Base-by-base conservation (phyloP, 208 protist species). In the Kentomonas sorsogonicus region DNA sequence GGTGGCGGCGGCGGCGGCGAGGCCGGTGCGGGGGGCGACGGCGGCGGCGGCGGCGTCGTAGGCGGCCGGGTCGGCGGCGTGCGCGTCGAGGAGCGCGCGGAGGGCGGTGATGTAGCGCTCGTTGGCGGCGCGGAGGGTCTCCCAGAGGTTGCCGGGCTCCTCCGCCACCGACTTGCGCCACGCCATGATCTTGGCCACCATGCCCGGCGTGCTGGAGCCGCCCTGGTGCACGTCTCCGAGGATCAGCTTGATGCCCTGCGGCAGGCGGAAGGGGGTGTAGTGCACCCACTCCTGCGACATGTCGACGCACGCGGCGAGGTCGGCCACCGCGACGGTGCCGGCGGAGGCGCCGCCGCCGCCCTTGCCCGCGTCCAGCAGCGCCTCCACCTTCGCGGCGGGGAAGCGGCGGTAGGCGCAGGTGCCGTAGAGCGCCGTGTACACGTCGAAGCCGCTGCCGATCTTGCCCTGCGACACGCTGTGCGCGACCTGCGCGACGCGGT, bases 401-500 rank as follows among this genome's bases (percentile, higher is more conserved):
- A 96, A 97, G 34, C 95, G 82, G 27, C 76, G 80, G 79, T 98
- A 98, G 7, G 72, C 77, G 60, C 91, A 91, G 38, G 86, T 91
- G 52, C 97, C 97, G 67, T 90, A 98, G 1, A 95, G 82, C 29
- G 96, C 96, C 7, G 94, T 92, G 66, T 83, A 96, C 16, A 98
- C 93, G 68, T 98, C 97, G 67, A 98, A 98, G 33, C 97, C 97
- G 69, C 90, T 97, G 36, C 97, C 96, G 27, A 98, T 87, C 79
- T 98, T 98, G 20, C 94, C 95, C 67, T 98, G 97, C 15, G 96
- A 91, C 22, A 93, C 64, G 54, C 87, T 97, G 72, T 98, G 97
- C 7, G 86, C 83, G 41, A 96, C 66, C 69, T 98, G 95, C 26
- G 95, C 86, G 25, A 98, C 47, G 51, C 88, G 87, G 66, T 98